Evolutionary conservation across 1,284 basidiomycete genomes (phyloP).

Genomic region (Trametes versicolor): DNA sequence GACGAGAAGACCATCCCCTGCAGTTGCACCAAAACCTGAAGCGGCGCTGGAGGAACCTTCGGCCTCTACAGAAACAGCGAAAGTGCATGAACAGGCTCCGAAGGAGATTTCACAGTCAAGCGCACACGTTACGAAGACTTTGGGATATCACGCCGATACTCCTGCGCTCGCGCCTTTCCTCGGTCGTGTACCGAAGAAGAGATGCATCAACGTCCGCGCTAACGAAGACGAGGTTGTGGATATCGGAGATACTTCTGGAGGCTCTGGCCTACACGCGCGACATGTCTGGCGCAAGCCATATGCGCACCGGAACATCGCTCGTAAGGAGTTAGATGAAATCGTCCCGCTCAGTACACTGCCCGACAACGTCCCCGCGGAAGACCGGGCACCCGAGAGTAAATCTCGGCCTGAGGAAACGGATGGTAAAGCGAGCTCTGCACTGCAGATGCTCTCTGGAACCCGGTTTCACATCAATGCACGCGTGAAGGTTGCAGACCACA

Average conservation of each 20-base stretch:
- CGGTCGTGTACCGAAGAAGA: slow-evolving; percentile 64
- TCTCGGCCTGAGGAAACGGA: background rate
- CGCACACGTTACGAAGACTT: slow-evolving; percentile 63
- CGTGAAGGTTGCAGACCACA: slow-evolving; percentile 69
- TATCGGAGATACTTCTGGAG: slow-evolving; percentile 44
- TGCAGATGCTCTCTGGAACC: slow-evolving; percentile 45
- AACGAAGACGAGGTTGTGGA: slow-evolving; percentile 57
- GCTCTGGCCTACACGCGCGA: slow-evolving; percentile 17
- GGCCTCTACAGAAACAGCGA: background rate
- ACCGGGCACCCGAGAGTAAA: background rate
- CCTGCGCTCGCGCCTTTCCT: slow-evolving; percentile 78
- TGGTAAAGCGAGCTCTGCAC: background rate
- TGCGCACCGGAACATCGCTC: slow-evolving; percentile 55
- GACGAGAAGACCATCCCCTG: slow-evolving; percentile 5
- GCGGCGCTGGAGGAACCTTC: background rate
- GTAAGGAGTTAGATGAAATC: slow-evolving; percentile 46
- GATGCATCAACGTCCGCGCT: slow-evolving; percentile 63
- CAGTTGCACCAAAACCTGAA: slow-evolving; percentile 14
- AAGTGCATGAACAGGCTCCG: background rate
- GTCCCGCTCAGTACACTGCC: slow-evolving; percentile 22
- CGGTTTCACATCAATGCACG: slow-evolving; percentile 77
- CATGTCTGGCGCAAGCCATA: slow-evolving; percentile 53
- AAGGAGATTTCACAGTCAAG: slow-evolving; percentile 29
- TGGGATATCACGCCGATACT: slow-evolving; percentile 76
- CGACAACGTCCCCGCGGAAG: background rate